Evolutionary conservation across 1,139 yeast species (phyloP).

Genomic region (Magnusiomyces ingens): DNA sequence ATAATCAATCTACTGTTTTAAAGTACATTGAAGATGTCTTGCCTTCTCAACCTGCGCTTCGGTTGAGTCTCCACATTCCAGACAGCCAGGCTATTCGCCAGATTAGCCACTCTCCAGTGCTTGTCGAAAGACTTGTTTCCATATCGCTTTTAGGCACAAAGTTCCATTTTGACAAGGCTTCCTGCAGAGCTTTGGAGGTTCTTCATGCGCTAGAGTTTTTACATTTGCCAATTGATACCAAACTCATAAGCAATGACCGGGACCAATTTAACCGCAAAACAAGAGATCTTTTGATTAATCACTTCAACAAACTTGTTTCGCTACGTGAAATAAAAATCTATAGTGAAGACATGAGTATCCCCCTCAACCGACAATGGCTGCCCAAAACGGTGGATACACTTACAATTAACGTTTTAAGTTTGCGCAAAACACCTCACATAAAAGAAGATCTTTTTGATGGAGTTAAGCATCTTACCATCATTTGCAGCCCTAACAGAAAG

Average conservation of each 20-base stretch:
- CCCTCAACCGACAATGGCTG: background rate
- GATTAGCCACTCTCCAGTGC: background rate
- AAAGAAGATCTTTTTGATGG: constrained; percentile 1
- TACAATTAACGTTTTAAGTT: background rate
- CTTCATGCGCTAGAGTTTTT: background rate
- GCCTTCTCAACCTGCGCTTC: background rate
- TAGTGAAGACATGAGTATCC: constrained; percentile 2
- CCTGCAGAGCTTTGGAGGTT: background rate
- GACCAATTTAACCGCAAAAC: constrained; percentile 1
- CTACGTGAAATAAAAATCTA: background rate
- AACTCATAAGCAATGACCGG: background rate
- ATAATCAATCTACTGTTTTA: too few relatives aligned
- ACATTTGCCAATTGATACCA: background rate
- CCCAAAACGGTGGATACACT: background rate
- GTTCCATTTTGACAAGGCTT: constrained; percentile 1
- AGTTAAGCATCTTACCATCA: background rate
- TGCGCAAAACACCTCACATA: constrained; percentile 2
- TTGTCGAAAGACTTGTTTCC: background rate
- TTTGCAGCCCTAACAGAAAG: constrained; percentile 3
- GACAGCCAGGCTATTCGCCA: background rate
- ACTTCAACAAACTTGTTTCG: background rate
- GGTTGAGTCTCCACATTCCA: background rate
- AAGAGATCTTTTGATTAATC: background rate
- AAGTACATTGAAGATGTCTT: too few relatives aligned
- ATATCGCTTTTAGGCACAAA: background rate